Base-by-base conservation (phyloP, 306 rosid genomes). In the Fragaria nilgerrensis region DNA sequence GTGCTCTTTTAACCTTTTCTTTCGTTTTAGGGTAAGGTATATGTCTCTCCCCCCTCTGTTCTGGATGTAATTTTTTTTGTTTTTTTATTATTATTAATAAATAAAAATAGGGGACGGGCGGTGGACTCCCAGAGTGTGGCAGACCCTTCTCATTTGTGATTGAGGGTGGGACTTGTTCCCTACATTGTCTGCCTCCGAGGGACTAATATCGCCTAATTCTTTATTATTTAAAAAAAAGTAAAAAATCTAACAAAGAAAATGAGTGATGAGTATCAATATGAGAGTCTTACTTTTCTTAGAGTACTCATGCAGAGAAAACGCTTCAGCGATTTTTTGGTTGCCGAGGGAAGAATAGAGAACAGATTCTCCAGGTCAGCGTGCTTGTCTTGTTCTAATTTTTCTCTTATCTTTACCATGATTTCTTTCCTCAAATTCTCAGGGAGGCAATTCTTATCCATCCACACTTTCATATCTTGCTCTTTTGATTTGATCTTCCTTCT, bases 271-370 rank as follows among this genome's bases (percentile, higher is more conserved):
- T 4, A 59, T 2, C 14, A 56, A n/a, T 9, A 41, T 45, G 49
- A 2, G 29, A 79, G 58, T 25, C 91, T 68, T 75, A 88, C 96
- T 82, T 86, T 88, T 89, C 76, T 86, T 34, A 93, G 82, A 59
- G 83, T 77, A 72, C 84, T 83, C 81, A 86, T 41, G 83, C 93
- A 90, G 50, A 93, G 97, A 83, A 89, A 85, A 44, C 84, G 85
- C 82, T 87, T 88, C 32, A 93, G 85, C 66, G 82, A 83, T 79
- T 92, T 89, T 80, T 87, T 88, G 63, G 87, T 89, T 70, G 89
- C 85, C 82, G 83, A 82, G 70, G 96, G 93, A 88, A 92, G 96
- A 86, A 89, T 79, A n/a, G 83, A 44, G 53, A 90, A 76, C 56
- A 89, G 79, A 76, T 75, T 72, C 58, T 85, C 89, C 2, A 79